Base-by-base conservation (phyloP, 2,329 filamentous ascomycete genomes). In the Cordyceps pruinosa region DNA sequence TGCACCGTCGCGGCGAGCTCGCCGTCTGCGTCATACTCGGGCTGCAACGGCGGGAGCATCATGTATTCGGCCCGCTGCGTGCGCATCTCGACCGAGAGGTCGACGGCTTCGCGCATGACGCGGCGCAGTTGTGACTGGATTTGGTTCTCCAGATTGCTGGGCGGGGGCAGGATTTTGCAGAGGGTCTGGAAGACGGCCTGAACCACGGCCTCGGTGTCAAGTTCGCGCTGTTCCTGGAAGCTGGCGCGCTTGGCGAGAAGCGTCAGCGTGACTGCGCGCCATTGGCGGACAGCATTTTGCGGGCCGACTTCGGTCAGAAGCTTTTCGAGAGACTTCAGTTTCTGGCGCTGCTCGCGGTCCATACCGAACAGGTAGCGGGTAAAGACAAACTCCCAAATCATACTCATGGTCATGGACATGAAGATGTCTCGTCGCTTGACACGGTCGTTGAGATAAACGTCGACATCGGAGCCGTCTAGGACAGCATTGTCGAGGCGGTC, bases 311-410 rank as follows among this genome's bases (percentile, higher is more conserved):
- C 94, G 21, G 83, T 82, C 30, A 99, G 81, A 39, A 89, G 86
- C 77, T 96, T 97, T 75, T 99, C 95, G 9, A 99, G 82, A 34
- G 88, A 86, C 76, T 99, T 97, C 70, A 99, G 86, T 73, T 97
- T 97, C 72, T 97, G 92, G 65, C 94, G 85, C 73, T 99, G 94
- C 73, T 97, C 94, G 65, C 92, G 84, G 70, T 99, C 94, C 90
- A 99, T 96, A 66, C 94, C 94, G 70, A 99, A 99, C 26, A 99
- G 85, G 71, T 99, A 99, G 62, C 94, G 86, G 9, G 93, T 97
- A 70, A 99, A 99, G 69, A 99, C 87, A 68, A 95, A 97, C 72
- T 99, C 94, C 92, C 92, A 99, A 52, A 99, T 86, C 91, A 99
- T 97, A 60, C 89, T 94, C 92, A 97, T 97, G 57, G 93, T 90